Evolutionary conservation across 2,329 filamentous ascomycete species (phyloP).

Genomic region (Ploettnerulaceae sp.): DNA sequence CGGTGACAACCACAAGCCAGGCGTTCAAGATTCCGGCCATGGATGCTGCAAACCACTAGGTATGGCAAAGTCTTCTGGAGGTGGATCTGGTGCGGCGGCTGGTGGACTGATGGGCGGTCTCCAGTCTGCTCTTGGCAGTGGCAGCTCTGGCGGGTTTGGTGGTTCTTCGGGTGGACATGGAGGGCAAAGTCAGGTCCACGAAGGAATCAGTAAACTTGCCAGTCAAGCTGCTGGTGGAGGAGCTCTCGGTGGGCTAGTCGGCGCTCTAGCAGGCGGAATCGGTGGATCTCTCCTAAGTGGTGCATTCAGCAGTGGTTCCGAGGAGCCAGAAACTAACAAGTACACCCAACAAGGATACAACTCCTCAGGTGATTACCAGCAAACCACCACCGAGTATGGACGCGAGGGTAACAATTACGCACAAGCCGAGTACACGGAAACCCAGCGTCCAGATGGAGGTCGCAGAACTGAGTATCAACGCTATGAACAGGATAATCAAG

Average conservation of each 20-base stretch:
- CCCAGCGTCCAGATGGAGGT: conserved; percentile 52
- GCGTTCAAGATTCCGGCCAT: conserved; percentile 77
- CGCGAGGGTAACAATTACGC: conserved; percentile 38
- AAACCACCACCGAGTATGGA: conserved; percentile 58
- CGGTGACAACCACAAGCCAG: conserved; percentile 81
- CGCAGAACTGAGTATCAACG: conserved; percentile 55
- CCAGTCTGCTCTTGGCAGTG: conserved; percentile 40
- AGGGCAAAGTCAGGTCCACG: conserved; percentile 25
- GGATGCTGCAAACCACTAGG: conserved; percentile 71
- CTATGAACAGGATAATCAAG: conserved; percentile 45
- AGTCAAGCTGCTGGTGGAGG: conserved; percentile 59
- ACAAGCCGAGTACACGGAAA: conserved; percentile 42
- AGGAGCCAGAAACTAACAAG: conserved; percentile 45
- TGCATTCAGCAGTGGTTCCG: conserved; percentile 43
- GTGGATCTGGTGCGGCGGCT: conserved; percentile 47
- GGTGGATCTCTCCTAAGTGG: conserved; percentile 63
- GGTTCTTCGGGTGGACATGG: conserved; percentile 11
- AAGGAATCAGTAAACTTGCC: conserved; percentile 46
- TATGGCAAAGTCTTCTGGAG: conserved; percentile 62
- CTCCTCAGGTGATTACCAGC: conserved; percentile 51
- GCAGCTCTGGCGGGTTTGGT: conserved; percentile 27
- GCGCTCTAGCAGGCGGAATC: conserved; percentile 60
- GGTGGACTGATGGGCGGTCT: conserved; percentile 54
- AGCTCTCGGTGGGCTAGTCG: conserved; percentile 65
- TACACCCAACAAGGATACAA: conserved; percentile 35